These are phyloP conservation scores for Buddleja alternifolia DNA, from an alignment of 257 asterid species.

Conservation along the genomic window DNA sequence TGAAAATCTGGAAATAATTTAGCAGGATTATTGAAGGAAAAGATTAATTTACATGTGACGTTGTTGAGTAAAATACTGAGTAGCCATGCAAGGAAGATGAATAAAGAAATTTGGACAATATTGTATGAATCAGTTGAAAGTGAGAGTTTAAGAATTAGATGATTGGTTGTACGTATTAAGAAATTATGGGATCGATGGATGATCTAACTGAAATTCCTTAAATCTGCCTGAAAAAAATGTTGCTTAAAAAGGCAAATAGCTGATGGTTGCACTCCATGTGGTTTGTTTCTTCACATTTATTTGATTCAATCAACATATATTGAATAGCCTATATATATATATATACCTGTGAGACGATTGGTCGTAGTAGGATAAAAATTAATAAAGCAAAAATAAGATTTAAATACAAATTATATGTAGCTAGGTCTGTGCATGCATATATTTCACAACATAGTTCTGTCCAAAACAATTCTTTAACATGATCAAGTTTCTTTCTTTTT, in stretches of 20 bases:
- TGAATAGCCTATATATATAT: too few species aligned
- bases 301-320: background rate
- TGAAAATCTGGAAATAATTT: slow-evolving; percentile 1
- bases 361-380: too few species aligned
- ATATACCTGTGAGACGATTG: too few species aligned
- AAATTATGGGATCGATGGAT: slow-evolving; percentile 18
- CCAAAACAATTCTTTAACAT: too few species aligned
- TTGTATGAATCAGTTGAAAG: background rate
- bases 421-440: too few species aligned
- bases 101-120: background rate
- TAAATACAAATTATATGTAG: too few species aligned
- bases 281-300: background rate
- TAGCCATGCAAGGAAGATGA: background rate
- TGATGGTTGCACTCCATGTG: slow-evolving; percentile 5
- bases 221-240: slow-evolving; percentile 1
- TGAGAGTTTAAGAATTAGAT: background rate
- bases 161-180: background rate
- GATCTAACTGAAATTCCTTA: slow-evolving; percentile 8
- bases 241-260: background rate
- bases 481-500: too few species aligned
- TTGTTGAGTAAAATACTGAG: background rate
- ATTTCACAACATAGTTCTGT: too few species aligned
- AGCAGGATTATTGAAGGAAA: background rate
- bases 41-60: background rate
- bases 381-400: too few species aligned